Evolutionary conservation across 768 basidiomycete species (phyloP), one percentile per base, ranked within the genome.

Genomic region (Naematelia encephala): DNA sequence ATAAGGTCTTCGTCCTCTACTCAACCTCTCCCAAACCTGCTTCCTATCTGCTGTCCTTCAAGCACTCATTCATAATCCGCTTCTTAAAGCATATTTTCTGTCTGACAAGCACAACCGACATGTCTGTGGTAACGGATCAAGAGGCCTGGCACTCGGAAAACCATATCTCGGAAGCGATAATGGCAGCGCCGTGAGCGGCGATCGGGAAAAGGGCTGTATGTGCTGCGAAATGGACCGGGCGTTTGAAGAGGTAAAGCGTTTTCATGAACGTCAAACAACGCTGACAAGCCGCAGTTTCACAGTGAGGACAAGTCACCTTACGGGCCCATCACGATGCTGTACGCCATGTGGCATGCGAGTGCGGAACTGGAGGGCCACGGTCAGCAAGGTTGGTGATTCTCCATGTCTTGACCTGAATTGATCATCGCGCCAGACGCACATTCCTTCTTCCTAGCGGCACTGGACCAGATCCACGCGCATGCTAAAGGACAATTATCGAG

Each of bases 1-100:
- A 46, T 49, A 25, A 90, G 90, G 86, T 52, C 85, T 89, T n/a
- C 82, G 89, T 57, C 91, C 91, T 0, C 80, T 94, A 2, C 79
- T 91, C 44, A 93, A 94, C 75, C 84, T 94, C 0, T 90, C 91
- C 1, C 87, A 91, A 74, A 97, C 92, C 0, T 98, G 94, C 72
- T 97, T 91, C 79, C 82, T 98, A 67, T 94, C 91, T 63, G 91
- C 87, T 52, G 85, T 96, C 21, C 82, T 98, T 11, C 94, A 98
- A 76, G 85, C 84, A 12, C 86, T 98, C 68, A 81, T 89, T 5
- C 88, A 90, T 77, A 98, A 96, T 67, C 93, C 94, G 0, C 80
- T 94, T 3, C 80, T 97, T 3, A 84, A 90, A 29, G 88, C 90
- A 66, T 90, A 88, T 74, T 97, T 91, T 70, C 84, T 97, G 23